Evolutionary conservation across 2,329 filamentous ascomycete genomes (phyloP), one percentile per base, ranked within the genome.

Genomic region (Calonectria multiphialidica): DNA sequence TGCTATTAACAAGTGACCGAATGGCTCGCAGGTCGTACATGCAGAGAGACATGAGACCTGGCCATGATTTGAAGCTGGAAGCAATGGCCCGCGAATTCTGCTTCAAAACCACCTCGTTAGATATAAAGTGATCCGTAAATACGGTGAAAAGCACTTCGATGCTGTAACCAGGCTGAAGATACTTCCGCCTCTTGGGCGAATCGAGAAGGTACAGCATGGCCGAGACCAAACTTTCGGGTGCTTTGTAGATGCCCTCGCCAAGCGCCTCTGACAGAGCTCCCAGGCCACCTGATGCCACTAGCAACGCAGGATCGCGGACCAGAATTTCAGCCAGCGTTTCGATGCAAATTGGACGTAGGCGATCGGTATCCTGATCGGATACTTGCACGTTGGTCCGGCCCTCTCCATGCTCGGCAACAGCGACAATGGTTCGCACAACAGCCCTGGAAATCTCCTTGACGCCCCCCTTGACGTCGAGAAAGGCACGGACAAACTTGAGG

Each of bases 381-480:
- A 77, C 73, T 13, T 83, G 82, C 68, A 98, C 96, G 59, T 95
- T 94, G 68, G 94, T 91, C n/a, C 98, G 87, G 62, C 96, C 96
- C 78, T 98, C 96, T 30, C 90, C 89, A 77, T 97, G 93, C 79
- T 98, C 95, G 35, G 97, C 96, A 61, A 98, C 93, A 5, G 97
- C 94, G 37, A 97, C 95, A 70, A 99, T 93, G 8, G 96, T 97
- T 67, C 97, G 92, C 9, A 98, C 94, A 23, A 99, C 92, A 0
- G 95, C 93, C 71, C 94, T 90, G 1, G 97, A 97, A 42, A 99
- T 90, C 82, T 99, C 96, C 74, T 91, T 90, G 10, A 97, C 93
- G 13, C 97, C 97, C 74, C 95, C 95, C 81, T 98, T 98, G 75
- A 98, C 95, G 81, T 99, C 97, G 3, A 99, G 87, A 80, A 99